These are phyloP conservation scores for Boletus rubropictus DNA, from an alignment of 768 basidiomycete species.

Conservation along the genomic window DNA sequence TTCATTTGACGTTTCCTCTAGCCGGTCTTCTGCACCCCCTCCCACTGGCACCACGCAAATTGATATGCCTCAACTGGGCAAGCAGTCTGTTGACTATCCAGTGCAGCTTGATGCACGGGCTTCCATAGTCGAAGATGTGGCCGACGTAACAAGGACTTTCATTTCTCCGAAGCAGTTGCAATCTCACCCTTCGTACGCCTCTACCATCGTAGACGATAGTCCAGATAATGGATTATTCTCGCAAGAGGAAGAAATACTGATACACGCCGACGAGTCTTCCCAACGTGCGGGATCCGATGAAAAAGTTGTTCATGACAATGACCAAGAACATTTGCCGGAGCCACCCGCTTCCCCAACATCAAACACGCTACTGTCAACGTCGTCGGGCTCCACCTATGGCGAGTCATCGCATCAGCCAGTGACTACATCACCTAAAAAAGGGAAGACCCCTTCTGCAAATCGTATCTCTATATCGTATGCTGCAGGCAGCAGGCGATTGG, in stretches of 20 bases:
- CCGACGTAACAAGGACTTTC: slow-evolving; percentile 3
- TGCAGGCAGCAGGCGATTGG: slow-evolving; percentile 77
- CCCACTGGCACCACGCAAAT: slow-evolving; percentile 26
- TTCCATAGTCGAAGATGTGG: slow-evolving; percentile 7
- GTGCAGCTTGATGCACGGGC: slow-evolving; percentile 43
- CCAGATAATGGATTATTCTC: slow-evolving; percentile 28
- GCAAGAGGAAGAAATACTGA: slow-evolving; percentile 23
- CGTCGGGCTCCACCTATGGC: slow-evolving; percentile 38
- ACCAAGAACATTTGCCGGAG: slow-evolving; percentile 49
- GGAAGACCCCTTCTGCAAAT: slow-evolving; percentile 64
- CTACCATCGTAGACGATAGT: slow-evolving; percentile 48
- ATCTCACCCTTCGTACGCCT: slow-evolving; percentile 41
- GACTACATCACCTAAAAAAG: slow-evolving; percentile 27
- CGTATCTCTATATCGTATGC: slow-evolving; percentile 95
- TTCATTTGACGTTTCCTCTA: slow-evolving; percentile 43
- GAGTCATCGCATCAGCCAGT: slow-evolving; percentile 37
- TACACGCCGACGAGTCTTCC: slow-evolving; percentile 20
- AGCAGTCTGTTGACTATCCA: slow-evolving; percentile 44
- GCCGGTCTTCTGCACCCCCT: slow-evolving; percentile 35
- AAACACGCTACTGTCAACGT: slow-evolving; percentile 38
- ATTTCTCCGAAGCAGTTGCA: slow-evolving; percentile 33
- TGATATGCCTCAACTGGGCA: slow-evolving; percentile 37
- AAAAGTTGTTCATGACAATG: slow-evolving; percentile 17
- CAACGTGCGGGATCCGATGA: slow-evolving; percentile 12
- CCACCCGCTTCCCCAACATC: slow-evolving; percentile 54